A percentile compares a stretch with the other conserved stretches of the same genome.
phyloP scores from a whole-genome alignment of 306 rosid species.

The Crotalaria pallida region DNA sequence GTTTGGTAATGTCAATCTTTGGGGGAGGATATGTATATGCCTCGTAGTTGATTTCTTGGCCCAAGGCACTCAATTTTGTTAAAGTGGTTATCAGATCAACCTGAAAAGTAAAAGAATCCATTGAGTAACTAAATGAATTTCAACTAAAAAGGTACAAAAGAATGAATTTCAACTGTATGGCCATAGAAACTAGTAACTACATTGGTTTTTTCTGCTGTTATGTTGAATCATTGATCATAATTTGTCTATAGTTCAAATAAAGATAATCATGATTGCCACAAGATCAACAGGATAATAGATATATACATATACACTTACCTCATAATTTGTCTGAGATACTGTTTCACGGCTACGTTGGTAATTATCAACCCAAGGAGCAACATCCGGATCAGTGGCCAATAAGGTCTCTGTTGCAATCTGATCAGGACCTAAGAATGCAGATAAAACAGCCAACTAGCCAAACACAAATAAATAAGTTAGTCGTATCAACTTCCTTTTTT shows the following conservation, averaged over 20 bases:
- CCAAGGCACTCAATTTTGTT: slow-evolving; percentile 77
- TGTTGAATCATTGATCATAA: not conserved
- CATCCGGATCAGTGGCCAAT: slow-evolving; percentile 73
- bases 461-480: slow-evolving; percentile 14
- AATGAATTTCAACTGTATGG: not conserved
- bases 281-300: not conserved
- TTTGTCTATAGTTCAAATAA: not conserved
- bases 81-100: slow-evolving; percentile 83
- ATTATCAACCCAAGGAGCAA: slow-evolving; percentile 83
- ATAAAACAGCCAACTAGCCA: slow-evolving; percentile 78
- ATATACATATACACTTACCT: slow-evolving; percentile 36
- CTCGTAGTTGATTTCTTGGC: slow-evolving; percentile 83
- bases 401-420: slow-evolving; percentile 71
- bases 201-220: not conserved
- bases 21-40: slow-evolving; percentile 63
- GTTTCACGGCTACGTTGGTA: slow-evolving; percentile 92
- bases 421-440: slow-evolving; percentile 91
- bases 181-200: not conserved
- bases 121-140: not conserved
- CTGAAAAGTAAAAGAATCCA: slow-evolving; percentile 38
- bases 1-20: slow-evolving; percentile 69
- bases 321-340: slow-evolving; percentile 90
- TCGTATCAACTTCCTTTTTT: not conserved
- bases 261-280: not conserved
- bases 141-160: not conserved